Evolutionary conservation across 1,139 yeast genomes (phyloP).

Genomic region (Sugiyamaella grinbergsii): DNA sequence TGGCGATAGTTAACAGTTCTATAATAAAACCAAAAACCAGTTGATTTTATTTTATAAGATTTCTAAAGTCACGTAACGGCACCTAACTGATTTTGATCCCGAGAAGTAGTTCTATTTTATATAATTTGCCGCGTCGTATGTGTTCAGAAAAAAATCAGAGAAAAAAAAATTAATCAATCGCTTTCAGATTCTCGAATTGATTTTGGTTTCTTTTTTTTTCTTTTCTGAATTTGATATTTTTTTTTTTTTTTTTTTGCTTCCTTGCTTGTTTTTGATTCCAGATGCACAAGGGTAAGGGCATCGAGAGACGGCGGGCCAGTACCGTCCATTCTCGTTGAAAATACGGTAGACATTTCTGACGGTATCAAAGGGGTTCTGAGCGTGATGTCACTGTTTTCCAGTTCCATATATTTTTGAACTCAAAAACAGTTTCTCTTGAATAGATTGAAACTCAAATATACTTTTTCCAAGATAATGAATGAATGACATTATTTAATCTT

Average conservation of each 20-base stretch:
- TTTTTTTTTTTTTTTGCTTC: neutral
- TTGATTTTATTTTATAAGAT: slow-evolving; percentile 2
- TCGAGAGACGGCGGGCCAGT: neutral
- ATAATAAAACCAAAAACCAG: slow-evolving; percentile 10
- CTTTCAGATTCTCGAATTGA: neutral
- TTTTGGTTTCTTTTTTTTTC: neutral
- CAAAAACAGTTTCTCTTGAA: too few species aligned
- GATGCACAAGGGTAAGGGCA: neutral
- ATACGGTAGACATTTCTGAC: too few species aligned
- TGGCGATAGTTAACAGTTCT: slow-evolving; percentile 1
- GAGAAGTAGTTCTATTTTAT: neutral
- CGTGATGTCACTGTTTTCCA: too few species aligned
- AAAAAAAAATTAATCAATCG: neutral
- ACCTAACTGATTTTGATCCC: neutral
- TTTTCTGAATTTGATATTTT: neutral
- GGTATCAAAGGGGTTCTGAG: too few species aligned
- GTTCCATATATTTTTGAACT: too few species aligned
- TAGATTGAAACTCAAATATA: too few species aligned
- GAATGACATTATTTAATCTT: too few species aligned
- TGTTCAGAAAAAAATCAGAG: neutral
- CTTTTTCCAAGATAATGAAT: too few species aligned
- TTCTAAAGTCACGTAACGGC: slow-evolving; percentile 2
- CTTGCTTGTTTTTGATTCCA: neutral
- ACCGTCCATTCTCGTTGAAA: too few species aligned
- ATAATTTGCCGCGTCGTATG: neutral